Evolutionary conservation across 768 basidiomycete genomes (phyloP).

Genomic region (Krasilnikovozyma curviuscula): DNA sequence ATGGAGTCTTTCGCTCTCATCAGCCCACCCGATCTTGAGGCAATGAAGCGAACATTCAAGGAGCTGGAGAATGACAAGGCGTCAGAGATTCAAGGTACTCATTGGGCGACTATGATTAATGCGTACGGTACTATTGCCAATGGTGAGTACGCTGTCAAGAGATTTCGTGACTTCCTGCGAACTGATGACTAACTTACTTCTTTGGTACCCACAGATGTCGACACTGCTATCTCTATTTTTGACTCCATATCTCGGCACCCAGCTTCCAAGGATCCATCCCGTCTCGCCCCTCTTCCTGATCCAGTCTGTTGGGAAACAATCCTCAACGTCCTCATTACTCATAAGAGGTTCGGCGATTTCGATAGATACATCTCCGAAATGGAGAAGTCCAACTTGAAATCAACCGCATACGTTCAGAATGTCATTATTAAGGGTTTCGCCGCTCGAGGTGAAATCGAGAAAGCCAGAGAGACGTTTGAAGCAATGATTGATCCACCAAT

Average conservation of each 20-base stretch:
- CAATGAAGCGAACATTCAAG: slow-evolving; percentile 53
- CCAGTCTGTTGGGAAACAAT: slow-evolving; percentile 77
- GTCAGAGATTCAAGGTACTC: slow-evolving; percentile 21
- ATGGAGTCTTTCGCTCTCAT: slow-evolving; percentile 74
- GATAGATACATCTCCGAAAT: slow-evolving; percentile 47
- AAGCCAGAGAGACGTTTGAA: slow-evolving; percentile 62
- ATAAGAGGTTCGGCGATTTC: slow-evolving; percentile 58
- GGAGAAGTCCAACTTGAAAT: slow-evolving; percentile 43
- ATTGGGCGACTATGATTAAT: slow-evolving; percentile 73
- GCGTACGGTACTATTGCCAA: slow-evolving; percentile 64
- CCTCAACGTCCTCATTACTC: slow-evolving; percentile 63
- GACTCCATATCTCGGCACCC: slow-evolving; percentile 43
- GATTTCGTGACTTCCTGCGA: neutral
- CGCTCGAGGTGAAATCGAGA: slow-evolving; percentile 45
- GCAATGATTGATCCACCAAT: slow-evolving; percentile 54
- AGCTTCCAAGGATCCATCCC: too few relatives aligned
- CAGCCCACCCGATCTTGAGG: slow-evolving; percentile 53
- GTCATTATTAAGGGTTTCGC: slow-evolving; percentile 58
- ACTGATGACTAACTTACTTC: neutral
- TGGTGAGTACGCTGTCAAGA: too few relatives aligned
- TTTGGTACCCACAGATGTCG: slow-evolving; percentile 35
- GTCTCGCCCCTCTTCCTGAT: too few relatives aligned
- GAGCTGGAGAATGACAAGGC: slow-evolving; percentile 25
- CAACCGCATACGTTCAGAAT: slow-evolving; percentile 93
- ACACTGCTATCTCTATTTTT: slow-evolving; percentile 57